Conservation (phyloP, 352 stramenopile species). For the Blastocystis sp. region DNA sequence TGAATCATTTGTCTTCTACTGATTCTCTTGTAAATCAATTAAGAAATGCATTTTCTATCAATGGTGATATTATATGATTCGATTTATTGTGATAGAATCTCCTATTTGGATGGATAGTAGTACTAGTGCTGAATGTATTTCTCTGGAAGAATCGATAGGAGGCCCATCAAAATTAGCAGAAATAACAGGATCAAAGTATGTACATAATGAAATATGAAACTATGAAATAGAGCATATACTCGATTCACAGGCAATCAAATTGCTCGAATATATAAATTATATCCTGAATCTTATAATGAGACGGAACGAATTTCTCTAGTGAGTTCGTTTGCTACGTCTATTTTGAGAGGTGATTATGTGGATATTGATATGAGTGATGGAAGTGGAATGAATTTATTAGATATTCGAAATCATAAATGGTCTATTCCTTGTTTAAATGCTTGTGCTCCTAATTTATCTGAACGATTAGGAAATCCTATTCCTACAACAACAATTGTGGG, state of each 20-base stretch:
- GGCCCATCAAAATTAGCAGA: conserved; percentile 47
- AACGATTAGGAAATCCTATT: conserved; percentile 55
- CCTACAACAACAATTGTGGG: conserved; percentile 17
- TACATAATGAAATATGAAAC: neutral
- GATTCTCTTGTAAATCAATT: conserved; percentile 20
- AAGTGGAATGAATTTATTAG: conserved; percentile 65
- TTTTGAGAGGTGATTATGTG: conserved; percentile 55
- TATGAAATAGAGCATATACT: neutral
- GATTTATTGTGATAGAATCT: neutral
- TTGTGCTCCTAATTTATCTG: conserved; percentile 2
- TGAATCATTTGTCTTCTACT: neutral
- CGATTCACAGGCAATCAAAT: conserved; percentile 66
- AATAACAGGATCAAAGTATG: conserved; percentile 62
- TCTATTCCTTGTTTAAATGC: conserved; percentile 19
- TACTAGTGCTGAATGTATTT: conserved; percentile 52
- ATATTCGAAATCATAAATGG: conserved; percentile 28
- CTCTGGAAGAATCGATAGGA: conserved; percentile 41
- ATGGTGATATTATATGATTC: neutral
- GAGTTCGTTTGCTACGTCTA: conserved; percentile 56
- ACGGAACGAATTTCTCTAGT: conserved; percentile 63
- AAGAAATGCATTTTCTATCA: neutral
- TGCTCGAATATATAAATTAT: conserved; percentile 10
- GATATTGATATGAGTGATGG: conserved; percentile 64
- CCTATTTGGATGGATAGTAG: conserved; percentile 65
- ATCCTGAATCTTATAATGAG: conserved; percentile 24